Percentiles rank a stretch among this genome's conserved stretches.
phyloP scores from a whole-genome alignment of 2,329 filamentous ascomycete species.

The Claviceps sp. region DNA sequence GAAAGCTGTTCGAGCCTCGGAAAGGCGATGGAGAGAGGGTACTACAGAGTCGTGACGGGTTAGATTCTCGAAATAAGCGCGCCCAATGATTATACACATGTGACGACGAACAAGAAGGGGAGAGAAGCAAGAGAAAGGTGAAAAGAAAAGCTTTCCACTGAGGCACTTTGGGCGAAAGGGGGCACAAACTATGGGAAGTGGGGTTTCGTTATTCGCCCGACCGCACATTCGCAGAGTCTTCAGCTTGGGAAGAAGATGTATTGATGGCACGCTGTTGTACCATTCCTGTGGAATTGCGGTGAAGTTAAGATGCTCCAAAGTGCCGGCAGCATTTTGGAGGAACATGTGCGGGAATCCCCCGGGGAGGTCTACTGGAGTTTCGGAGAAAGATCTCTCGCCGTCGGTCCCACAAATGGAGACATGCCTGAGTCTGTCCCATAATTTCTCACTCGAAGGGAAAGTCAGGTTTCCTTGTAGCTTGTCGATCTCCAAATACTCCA shows the following conservation, averaged over 20 bases:
- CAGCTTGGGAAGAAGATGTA: slow-evolving; percentile 15
- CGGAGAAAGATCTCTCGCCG: not conserved
- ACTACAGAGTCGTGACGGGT: slow-evolving; percentile 8
- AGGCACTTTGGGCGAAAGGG: not conserved
- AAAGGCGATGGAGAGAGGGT: slow-evolving; percentile 7
- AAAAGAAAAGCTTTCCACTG: too few species aligned
- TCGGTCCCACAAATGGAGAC: slow-evolving; percentile 2
- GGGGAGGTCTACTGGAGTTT: too few species aligned
- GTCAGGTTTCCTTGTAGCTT: too few species aligned
- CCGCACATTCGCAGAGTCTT: slow-evolving; percentile 14
- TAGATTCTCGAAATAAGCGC: too few species aligned
- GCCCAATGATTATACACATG: too few species aligned
- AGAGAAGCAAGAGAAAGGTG: too few species aligned
- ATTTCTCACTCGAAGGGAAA: slow-evolving; percentile 4
- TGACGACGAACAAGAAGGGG: too few species aligned
- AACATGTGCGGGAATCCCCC: slow-evolving; percentile 7
- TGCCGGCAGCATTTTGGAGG: slow-evolving; percentile 8
- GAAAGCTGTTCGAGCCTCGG: slow-evolving; percentile 5
- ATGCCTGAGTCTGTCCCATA: slow-evolving; percentile 6
- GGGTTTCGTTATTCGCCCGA: slow-evolving; percentile 7
- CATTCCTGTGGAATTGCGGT: slow-evolving; percentile 11
- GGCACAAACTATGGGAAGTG: slow-evolving; percentile 4
- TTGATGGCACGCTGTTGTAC: not conserved
- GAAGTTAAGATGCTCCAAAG: slow-evolving; percentile 12
- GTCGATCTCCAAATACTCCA: too few species aligned